These are phyloP conservation scores for Stereocaulon alpinum DNA, from an alignment of 495 filamentous ascomycete species.

Conservation along the genomic window DNA sequence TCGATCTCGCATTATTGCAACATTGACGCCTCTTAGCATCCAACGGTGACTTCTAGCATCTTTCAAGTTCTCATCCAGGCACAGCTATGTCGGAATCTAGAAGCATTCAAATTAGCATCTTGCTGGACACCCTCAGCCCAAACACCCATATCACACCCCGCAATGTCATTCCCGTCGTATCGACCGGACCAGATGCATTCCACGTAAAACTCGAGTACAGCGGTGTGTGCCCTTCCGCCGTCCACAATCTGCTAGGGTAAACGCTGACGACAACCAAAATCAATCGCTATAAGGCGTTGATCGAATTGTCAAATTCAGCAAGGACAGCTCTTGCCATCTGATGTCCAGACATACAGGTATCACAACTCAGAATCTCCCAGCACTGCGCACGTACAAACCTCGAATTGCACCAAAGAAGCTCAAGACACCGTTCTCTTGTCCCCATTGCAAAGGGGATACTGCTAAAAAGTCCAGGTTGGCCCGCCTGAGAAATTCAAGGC, in stretches of 20 bases:
- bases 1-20: too few species aligned
- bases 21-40: too few species aligned
- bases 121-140: slow-evolving; percentile 13
- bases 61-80: not conserved
- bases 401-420: too few species aligned
- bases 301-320: too few species aligned
- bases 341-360: too few species aligned
- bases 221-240: slow-evolving; percentile 36
- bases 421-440: too few species aligned
- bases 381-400: slow-evolving; percentile 31
- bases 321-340: too few species aligned
- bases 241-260: slow-evolving; percentile 36
- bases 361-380: not conserved
- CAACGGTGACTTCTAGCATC: not conserved
- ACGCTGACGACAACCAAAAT: too few species aligned
- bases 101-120: not conserved
- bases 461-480: too few species aligned
- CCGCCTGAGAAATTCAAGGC: too few species aligned
- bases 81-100: not conserved
- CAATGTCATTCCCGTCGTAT: slow-evolving; percentile 28
- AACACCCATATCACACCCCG: slow-evolving; percentile 26
- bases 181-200: slow-evolving; percentile 29
- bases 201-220: slow-evolving; percentile 36
- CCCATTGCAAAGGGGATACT: too few species aligned
- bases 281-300: too few species aligned